Evolutionary conservation across 129 eudicot species (phyloP), one percentile per base, ranked within the genome.

Genomic region (Pittosporum tobira): DNA sequence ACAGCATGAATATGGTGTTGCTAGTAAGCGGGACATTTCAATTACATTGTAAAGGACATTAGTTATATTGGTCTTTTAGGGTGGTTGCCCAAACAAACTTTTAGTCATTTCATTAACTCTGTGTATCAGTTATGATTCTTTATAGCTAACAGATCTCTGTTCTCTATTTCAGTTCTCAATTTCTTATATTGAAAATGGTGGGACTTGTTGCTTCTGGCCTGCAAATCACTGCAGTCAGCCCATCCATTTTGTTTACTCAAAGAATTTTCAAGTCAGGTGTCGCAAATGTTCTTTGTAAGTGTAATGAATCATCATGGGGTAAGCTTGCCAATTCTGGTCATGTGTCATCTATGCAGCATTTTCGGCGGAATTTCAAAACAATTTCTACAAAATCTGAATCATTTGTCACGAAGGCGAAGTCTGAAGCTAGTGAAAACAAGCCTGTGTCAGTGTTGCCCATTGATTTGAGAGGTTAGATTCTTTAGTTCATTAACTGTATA

Each of bases 391-490:
- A 63, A 61, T 48, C 50, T 50, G 52, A 54, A 28, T 85, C 62
- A 57, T 77, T 77, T 56, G 84, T 64, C 42, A 68, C 86, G 19
- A 86, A 59, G 72, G 85, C 97, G 58, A 79, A 70, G 77, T 72
- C 95, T 11, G 84, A 80, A 68, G 75, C 75, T 37, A 74, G 71
- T 65, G 95, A 74, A 69, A 73, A 34, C 73, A 83, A 77, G 74
- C 51, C 87, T 46, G 62, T 31, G 28, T 75, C 87, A 49, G 89
- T 80, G 42, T 63, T 90, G 51, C 65, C 95, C 24, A 75, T 90
- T 62, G 72, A 90, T 68, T 69, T 90, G 79, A 85, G 63, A 90
- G 97, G 97, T 89, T 56, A 45, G 58, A 56, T 77, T 47, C 26
- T 57, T 60, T 22, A 56, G 19, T 4, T 55, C 47, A n/a, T 30